Percentiles rank a stretch among this genome's conserved stretches.
Conservation (phyloP, 805 yeast genomes). For the Hemisphaericaspora nanyangensis region DNA sequence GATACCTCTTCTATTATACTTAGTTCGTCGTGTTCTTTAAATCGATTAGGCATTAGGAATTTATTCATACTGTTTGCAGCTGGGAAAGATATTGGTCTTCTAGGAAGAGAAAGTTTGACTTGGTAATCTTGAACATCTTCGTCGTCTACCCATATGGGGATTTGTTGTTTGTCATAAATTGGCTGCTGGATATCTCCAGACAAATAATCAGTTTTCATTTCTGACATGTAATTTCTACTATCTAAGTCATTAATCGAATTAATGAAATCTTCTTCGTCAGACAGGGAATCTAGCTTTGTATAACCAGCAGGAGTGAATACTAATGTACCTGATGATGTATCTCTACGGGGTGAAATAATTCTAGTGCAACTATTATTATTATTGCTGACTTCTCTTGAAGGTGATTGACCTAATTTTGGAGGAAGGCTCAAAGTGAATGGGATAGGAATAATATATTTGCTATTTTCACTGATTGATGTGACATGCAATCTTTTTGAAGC, state of each 20-base stretch:
- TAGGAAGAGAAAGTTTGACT: background rate
- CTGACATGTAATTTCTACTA: background rate
- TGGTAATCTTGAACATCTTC: background rate
- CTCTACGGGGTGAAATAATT: conserved; percentile 6
- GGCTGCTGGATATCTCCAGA: background rate
- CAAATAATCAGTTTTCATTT: background rate
- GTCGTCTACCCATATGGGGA: no score
- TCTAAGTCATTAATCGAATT: no score
- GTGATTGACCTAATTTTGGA: conserved; percentile 29
- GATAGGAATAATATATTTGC: conserved; percentile 36
- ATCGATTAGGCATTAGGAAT: conserved; percentile 11
- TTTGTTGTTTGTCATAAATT: no score
- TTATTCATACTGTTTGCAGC: conserved; percentile 25
- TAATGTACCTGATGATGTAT: conserved; percentile 16
- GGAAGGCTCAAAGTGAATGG: conserved; percentile 41
- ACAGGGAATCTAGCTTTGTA: conserved; percentile 29
- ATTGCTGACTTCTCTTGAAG: conserved; percentile 24
- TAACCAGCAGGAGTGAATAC: conserved; percentile 35
- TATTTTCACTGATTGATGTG: conserved; percentile 13
- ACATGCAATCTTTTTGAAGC: conserved; percentile 33
- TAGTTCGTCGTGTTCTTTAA: conserved; percentile 29
- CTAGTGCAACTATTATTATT: conserved; percentile 3
- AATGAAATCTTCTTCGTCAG: conserved; percentile 19
- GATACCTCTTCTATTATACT: conserved; percentile 42
- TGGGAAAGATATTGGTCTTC: conserved; percentile 6